A percentile compares a stretch with the other conserved stretches of the same genome.
Evolutionary conservation across 805 yeast species (phyloP).

Genomic region (Candida chilensis): DNA sequence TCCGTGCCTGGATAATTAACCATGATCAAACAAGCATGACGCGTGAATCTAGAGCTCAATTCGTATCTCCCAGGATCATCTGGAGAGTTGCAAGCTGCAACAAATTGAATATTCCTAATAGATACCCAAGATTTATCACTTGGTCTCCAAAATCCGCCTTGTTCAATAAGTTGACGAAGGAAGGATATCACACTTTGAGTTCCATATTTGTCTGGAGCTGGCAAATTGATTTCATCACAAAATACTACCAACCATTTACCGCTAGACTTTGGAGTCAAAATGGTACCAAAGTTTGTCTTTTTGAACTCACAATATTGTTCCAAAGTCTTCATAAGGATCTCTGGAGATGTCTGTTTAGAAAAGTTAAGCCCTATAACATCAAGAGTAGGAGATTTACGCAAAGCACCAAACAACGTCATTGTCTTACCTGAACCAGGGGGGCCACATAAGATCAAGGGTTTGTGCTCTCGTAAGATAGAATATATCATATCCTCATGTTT

Average conservation of each 20-base stretch:
- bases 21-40: conserved; percentile 58
- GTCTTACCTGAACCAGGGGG: conserved; percentile 98
- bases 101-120: conserved; percentile 60
- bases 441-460: conserved; percentile 73
- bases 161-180: conserved; percentile 66
- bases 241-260: conserved; percentile 75
- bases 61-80: conserved; percentile 64
- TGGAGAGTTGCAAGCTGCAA: conserved; percentile 95
- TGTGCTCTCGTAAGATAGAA: conserved; percentile 43
- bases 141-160: conserved; percentile 69
- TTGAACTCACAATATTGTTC: conserved; percentile 66
- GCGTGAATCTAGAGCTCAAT: conserved; percentile 50
- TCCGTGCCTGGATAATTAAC: conserved; percentile 68
- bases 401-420: conserved; percentile 70
- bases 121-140: conserved; percentile 56
- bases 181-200: conserved; percentile 66
- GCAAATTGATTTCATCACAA: conserved; percentile 88
- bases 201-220: conserved; percentile 61
- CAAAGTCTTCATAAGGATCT: conserved; percentile 48
- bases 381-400: conserved; percentile 46
- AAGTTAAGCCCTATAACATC: conserved; percentile 68
- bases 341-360: conserved; percentile 70
- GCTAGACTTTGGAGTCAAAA: conserved; percentile 46
- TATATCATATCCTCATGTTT: conserved; percentile 56
- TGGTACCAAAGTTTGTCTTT: conserved; percentile 38